Conservation (phyloP, 2,329 filamentous ascomycete genomes). For the Trichoderma sp. region DNA sequence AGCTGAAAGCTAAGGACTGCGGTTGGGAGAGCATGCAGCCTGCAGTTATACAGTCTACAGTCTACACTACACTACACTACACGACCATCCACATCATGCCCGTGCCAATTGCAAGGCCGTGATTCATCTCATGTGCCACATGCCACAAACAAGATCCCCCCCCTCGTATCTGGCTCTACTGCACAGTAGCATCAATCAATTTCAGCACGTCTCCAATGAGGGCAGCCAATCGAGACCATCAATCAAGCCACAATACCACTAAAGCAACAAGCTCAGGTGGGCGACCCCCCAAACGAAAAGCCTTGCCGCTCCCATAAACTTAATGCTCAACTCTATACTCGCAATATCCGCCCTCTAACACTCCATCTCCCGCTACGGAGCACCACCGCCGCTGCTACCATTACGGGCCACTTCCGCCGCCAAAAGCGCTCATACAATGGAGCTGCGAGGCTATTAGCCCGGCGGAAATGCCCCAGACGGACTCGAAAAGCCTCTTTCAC, state of each 20-base stretch:
- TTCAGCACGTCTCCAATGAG: background rate
- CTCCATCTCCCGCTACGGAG: conserved; percentile 1
- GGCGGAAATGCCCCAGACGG: background rate
- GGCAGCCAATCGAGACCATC: background rate
- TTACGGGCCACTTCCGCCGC: background rate
- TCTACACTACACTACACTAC: no score
- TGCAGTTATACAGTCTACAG: no score
- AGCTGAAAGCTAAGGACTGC: background rate
- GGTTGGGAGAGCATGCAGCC: background rate
- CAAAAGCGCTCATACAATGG: conserved; percentile 6
- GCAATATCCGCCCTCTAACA: conserved; percentile 16
- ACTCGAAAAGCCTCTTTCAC: background rate
- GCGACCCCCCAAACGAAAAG: background rate
- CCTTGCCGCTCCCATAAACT: conserved; percentile 2
- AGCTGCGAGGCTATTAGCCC: background rate
- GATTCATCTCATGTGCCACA: background rate
- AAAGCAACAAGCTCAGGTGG: background rate
- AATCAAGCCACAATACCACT: background rate
- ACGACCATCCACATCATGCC: background rate
- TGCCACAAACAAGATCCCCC: background rate
- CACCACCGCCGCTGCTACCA: conserved; percentile 1
- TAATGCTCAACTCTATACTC: conserved; percentile 16
- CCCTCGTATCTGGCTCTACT: background rate
- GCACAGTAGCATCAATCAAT: background rate
- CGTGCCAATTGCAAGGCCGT: background rate